phyloP scores from a whole-genome alignment of 1,284 basidiomycete species.

The Trametes sp. region DNA sequence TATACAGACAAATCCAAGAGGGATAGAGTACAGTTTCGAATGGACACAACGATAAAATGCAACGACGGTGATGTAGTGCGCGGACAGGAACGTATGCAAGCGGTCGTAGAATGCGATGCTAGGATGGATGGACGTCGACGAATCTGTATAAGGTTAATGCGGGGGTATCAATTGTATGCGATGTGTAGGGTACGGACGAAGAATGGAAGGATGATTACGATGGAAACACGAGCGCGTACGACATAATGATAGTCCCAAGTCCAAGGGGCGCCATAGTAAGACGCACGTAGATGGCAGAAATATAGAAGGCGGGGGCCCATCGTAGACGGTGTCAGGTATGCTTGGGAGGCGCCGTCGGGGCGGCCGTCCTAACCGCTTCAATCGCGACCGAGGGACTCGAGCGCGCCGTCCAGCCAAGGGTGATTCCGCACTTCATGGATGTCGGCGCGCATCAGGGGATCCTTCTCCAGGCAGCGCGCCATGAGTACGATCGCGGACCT shows the following conservation, averaged over 20 bases:
- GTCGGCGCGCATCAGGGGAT: slow-evolving; percentile 71
- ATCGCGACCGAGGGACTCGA: slow-evolving; percentile 36
- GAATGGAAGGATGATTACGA: slow-evolving; percentile 20
- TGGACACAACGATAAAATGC: slow-evolving; percentile 13
- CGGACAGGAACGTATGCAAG: slow-evolving; percentile 19
- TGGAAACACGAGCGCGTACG: slow-evolving; percentile 12
- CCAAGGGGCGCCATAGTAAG: slow-evolving; percentile 1
- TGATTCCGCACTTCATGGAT: slow-evolving; percentile 80
- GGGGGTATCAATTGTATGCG: slow-evolving; percentile 26
- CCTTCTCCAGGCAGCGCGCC: slow-evolving; percentile 75
- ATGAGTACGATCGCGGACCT: slow-evolving; percentile 55
- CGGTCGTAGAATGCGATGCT: slow-evolving; percentile 17
- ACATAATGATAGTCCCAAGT: slow-evolving; percentile 28
- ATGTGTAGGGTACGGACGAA: slow-evolving; percentile 13
- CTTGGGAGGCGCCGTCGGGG: not conserved
- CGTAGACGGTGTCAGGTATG: not conserved
- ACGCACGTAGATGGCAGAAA: not conserved
- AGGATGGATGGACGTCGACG: slow-evolving; percentile 17
- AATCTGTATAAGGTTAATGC: slow-evolving; percentile 22
- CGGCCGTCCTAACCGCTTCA: slow-evolving; percentile 7
- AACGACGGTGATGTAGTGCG: slow-evolving; percentile 5
- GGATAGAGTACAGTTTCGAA: slow-evolving; percentile 15
- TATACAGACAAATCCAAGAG: slow-evolving; percentile 18
- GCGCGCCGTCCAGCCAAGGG: slow-evolving; percentile 67
- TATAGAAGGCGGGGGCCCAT: not conserved